Base-by-base conservation (phyloP, 495 filamentous ascomycete species). In the Penicillium fimorum region DNA sequence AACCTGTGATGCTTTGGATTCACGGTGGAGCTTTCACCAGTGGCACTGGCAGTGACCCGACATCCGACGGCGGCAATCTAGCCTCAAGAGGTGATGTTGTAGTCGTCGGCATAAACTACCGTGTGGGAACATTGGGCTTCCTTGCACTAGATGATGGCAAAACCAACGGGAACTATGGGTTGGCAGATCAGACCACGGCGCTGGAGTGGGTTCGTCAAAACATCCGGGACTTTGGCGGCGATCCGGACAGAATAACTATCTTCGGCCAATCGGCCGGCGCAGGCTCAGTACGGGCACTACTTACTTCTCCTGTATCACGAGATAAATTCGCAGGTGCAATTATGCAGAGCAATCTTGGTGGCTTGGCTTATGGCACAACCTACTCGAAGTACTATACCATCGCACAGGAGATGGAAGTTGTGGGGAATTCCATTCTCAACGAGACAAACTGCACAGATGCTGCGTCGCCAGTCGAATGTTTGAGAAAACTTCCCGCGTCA, bases 221-320 rank as follows among this genome's bases (percentile, higher is more conserved):
- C 46, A 73, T 73, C 12, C 27, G 56, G 3, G 61, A 65, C 25
- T 79, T 80, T 48, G 76, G 78, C 20, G 78, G 78, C 13, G 75
- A 80, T 52, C 43, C 85, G 1, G 68, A 73, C 37, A 79, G 78
- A 57, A 80, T 86, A 25, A 77, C 74, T 4, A 73, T 85, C 30
- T 80, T 79, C 60, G 84, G 83, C 24, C 75, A 84, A 58, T 78
- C 72, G 32, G 79, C 84, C 11, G 71, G 70, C 12, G 70, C 70
- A 22, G 80, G 73, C 12, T 79, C 78, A 11, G 77, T 83, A 1
- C 53, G 66, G 18, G 68, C 63, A 5, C 43, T 70, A n/a, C 55
- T 70, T 10, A 63, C 63, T 18, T 70, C 67, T 6, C 56, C 62
- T 3, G 53, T 58, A 30, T 71, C 76, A 10, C 70, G 72, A 35